A percentile compares a stretch with the other conserved stretches of the same genome.
phyloP scores from a whole-genome alignment of 768 basidiomycete species.

The Naganishia kalamii region DNA sequence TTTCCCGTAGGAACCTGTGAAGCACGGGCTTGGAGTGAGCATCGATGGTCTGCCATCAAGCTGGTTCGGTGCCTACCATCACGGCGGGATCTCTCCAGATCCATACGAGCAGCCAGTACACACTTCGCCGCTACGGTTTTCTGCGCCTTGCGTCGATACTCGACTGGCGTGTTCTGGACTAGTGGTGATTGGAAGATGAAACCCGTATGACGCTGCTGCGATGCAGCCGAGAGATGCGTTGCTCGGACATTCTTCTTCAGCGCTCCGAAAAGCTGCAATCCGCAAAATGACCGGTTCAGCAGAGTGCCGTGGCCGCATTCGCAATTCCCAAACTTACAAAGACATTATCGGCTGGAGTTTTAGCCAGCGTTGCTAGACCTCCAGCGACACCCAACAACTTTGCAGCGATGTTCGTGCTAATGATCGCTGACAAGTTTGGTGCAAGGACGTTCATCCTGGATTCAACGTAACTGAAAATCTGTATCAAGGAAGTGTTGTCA shows the following conservation, averaged over 20 bases:
- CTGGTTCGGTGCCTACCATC: constrained; percentile 56
- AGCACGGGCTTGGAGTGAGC: too few species aligned
- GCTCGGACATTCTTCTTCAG: constrained; percentile 77
- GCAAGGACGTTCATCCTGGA: constrained; percentile 97
- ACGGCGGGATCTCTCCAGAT: constrained; percentile 72
- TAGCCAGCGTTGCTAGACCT: constrained; percentile 78
- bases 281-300: not conserved
- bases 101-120: constrained; percentile 84
- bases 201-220: constrained; percentile 86
- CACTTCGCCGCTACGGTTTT: constrained; percentile 89
- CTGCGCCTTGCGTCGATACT: constrained; percentile 86
- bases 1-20: constrained; percentile 66
- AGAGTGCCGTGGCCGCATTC: not conserved
- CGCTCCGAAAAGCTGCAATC: constrained; percentile 75
- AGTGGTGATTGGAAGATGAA: constrained; percentile 93
- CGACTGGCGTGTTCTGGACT: constrained; percentile 74
- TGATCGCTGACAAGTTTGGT: constrained; percentile 95
- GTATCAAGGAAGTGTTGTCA: too few species aligned
- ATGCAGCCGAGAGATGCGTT: constrained; percentile 72
- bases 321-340: constrained; percentile 56
- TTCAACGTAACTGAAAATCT: constrained; percentile 99
- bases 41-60: not conserved
- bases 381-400: constrained; percentile 97
- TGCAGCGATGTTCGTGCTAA: constrained; percentile 96
- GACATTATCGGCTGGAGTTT: constrained; percentile 93